These are phyloP conservation scores for Poteriospumella lacustris DNA, from an alignment of 108 stramenopile species.

Conservation along the genomic window DNA sequence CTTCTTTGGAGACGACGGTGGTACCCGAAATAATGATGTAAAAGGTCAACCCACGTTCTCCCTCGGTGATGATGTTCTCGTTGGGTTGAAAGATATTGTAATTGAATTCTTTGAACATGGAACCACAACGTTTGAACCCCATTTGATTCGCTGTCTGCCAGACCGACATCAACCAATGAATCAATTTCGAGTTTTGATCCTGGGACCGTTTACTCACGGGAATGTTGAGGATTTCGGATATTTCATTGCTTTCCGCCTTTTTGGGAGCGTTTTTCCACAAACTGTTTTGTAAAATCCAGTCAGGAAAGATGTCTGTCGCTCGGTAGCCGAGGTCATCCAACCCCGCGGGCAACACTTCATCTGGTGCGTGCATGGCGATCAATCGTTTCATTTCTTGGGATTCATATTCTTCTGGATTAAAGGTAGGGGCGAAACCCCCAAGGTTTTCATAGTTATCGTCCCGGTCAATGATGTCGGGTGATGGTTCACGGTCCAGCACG, in stretches of 20 bases:
- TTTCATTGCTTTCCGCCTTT: background rate
- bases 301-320: constrained; percentile 6
- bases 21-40: constrained; percentile 22
- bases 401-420: background rate
- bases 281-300: background rate
- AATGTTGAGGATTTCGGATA: constrained; percentile 1
- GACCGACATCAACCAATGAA: constrained; percentile 28
- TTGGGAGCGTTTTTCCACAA: background rate
- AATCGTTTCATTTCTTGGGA: background rate
- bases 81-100: background rate
- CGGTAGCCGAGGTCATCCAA: background rate
- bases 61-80: constrained; percentile 15
- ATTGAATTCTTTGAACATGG: constrained; percentile 24
- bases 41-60: constrained; percentile 15
- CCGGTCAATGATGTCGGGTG: too few species aligned
- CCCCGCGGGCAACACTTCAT: background rate
- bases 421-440: background rate
- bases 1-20: background rate
- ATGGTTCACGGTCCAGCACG: too few species aligned
- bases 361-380: background rate
- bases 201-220: background rate
- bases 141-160: background rate
- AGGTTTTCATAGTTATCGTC: too few species aligned
- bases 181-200: background rate
- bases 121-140: constrained; percentile 18